A percentile compares a stretch with the other conserved stretches of the same genome.
Evolutionary conservation across 1,284 basidiomycete genomes (phyloP).

Genomic region (Hypsizygus ulmarius): DNA sequence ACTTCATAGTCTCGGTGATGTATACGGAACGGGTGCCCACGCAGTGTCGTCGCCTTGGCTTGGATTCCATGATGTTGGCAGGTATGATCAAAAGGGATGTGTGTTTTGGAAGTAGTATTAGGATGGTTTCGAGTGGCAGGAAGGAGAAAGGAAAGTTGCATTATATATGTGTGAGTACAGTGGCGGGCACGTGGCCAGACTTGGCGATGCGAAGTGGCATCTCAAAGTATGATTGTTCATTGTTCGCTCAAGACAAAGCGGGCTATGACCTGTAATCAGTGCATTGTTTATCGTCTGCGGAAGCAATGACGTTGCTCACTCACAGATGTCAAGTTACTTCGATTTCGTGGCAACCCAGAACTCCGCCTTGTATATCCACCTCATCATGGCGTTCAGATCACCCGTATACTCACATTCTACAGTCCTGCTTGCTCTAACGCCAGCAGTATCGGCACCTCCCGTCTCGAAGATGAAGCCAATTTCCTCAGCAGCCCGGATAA

Average conservation of each 20-base stretch:
- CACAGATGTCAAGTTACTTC: constrained; percentile 16
- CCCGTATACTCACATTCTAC: constrained; percentile 64
- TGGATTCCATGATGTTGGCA: too few species aligned
- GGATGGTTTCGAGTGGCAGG: too few species aligned
- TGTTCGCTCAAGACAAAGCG: neutral
- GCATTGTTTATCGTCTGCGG: neutral
- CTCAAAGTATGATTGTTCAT: too few species aligned
- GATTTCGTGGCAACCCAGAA: constrained; percentile 60
- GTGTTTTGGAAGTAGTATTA: too few species aligned
- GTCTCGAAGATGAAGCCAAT: constrained; percentile 48
- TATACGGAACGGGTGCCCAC: too few species aligned
- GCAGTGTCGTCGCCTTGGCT: too few species aligned
- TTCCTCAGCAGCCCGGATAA: constrained; percentile 44
- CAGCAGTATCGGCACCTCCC: constrained; percentile 19
- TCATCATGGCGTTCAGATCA: constrained; percentile 62
- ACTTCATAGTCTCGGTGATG: neutral
- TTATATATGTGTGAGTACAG: too few species aligned
- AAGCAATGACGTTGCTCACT: neutral
- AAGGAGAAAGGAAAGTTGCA: too few species aligned
- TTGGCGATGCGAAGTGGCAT: too few species aligned
- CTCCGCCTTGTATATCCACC: constrained; percentile 61
- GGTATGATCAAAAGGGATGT: too few species aligned
- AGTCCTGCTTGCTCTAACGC: constrained; percentile 35
- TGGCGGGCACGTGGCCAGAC: too few species aligned
- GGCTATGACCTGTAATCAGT: neutral